Base-by-base conservation (phyloP, 768 basidiomycete species). In the Gloeopeniophorella convolvens region DNA sequence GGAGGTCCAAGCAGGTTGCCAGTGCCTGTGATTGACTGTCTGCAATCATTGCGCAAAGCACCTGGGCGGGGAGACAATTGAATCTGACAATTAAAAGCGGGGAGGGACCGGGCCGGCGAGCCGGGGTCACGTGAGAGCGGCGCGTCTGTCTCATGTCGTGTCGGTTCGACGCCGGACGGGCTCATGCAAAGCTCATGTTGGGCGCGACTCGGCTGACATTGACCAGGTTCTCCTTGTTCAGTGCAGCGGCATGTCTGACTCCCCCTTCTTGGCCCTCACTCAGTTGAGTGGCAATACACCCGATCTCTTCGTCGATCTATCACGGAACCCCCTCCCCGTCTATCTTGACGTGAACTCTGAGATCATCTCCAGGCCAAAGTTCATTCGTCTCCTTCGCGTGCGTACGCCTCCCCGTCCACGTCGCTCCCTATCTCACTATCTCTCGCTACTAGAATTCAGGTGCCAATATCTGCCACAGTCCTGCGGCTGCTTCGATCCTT, bases 261-360 rank as follows among this genome's bases (percentile, higher is more conserved):
- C 40, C 28, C 45, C 18, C 16, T 45, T 32, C 9, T 20, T 31
- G 13, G 13, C 41, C 10, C 42, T 54, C 24, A 47, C 47, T 1
- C 57, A 50, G 30, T 20, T 39, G 11, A 46, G 40, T 37, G 36
- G 43, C 41, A 31, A 32, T 8, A 43, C 57, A 30, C 39, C 60
- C 5, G 60, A 42, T 12, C 58, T 76, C 31, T 75, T 78, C 58
- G 60, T 64, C 4, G 66, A 72, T 49, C 49, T 61, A 0, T 66
- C 72, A 51, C 75, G 73, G 0, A 62, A 59, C 15, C 68, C 75
- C 3, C 60, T 82, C 45, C 71, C 64, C 6, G 61, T 85, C 13
- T 83, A 79, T 56, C 69, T 82, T 0, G 80, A 84, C 58, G 76
- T 80, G 11, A 72, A 54, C 34, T 36, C 74, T 9, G 76, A 74